Evolutionary conservation across 148 eudicot genomes (phyloP), one percentile per base, ranked within the genome.

Genomic region (Fagopyrum esculentum): DNA sequence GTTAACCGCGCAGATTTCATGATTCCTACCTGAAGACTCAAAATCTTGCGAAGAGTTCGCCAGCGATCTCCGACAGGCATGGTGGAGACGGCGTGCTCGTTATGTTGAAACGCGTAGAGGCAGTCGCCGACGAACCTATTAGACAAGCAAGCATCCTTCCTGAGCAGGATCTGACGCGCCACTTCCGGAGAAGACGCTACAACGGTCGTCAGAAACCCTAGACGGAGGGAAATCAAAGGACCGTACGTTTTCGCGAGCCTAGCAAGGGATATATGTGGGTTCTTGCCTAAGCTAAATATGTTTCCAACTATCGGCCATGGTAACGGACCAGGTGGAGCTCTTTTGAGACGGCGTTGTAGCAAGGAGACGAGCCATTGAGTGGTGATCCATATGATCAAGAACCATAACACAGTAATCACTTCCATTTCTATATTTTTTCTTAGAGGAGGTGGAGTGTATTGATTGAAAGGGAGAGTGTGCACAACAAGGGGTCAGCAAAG

Each of bases 251-350:
- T 7, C 8, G 75, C 75, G 9, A 73, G 75, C 15, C 16, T 35
- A 7, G 75, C 9, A n/a, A 73, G 30, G 6, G 75, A 49, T 26
- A 16, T 49, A 60, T 52, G 75, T 9, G 75, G 75, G 19, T 73
- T 52, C 54, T 12, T 73, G 35, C 75, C 75, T 16, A 73, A 16
- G 4, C 45, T 73, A 61, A 52, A 48, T n/a, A 73, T 12, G 75
- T 73, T 73, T 49, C 75, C 75, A 10, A 49, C 59, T 4, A 73
- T 22, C 6, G 75, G 75, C 59, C 19, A 35, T 1, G 75, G 75
- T 4, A 73, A 51, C 10, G 75, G 75, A 8, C 75, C 75, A 9
- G 75, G 75, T 9, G 75, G 75, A 45, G 44, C 44, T 19, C 75
- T 26, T 51, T 69, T 69, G 26, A 45, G 47, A 6, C 68, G 68